Percentiles rank a stretch among this genome's conserved stretches.
Evolutionary conservation across 345 rosid species (phyloP).

Genomic region (Garcia nutans): DNA sequence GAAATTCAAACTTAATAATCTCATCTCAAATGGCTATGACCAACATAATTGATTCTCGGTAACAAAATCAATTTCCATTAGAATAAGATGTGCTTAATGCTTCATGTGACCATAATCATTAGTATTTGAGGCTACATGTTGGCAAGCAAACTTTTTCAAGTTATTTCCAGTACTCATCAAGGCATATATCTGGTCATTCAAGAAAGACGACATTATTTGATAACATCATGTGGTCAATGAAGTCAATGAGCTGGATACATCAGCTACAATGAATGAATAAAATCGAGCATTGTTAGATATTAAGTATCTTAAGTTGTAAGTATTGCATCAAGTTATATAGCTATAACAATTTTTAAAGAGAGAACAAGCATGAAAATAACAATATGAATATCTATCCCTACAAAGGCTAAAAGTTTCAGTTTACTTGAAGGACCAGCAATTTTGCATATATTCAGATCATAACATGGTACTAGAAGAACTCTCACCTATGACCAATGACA

Average conservation of each 20-base stretch:
- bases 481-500: conserved; percentile 88
- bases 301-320: too few species aligned
- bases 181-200: not conserved
- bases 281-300: too few species aligned
- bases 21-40: not conserved
- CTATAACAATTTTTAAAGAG: not conserved
- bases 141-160: not conserved
- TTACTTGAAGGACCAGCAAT: not conserved
- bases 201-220: not conserved
- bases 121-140: not conserved
- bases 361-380: not conserved
- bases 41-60: not conserved
- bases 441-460: not conserved
- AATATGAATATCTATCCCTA: not conserved
- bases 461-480: not conserved
- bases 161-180: not conserved
- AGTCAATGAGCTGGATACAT: not conserved
- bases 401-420: not conserved
- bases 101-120: not conserved
- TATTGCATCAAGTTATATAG: not conserved
- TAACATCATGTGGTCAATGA: not conserved
- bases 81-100: not conserved
- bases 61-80: not conserved
- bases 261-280: too few species aligned
- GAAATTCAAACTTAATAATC: not conserved